A percentile compares a stretch with the other conserved stretches of the same genome.
Conservation (phyloP, 1,284 basidiomycete genomes). For the Pholiota adiposa region DNA sequence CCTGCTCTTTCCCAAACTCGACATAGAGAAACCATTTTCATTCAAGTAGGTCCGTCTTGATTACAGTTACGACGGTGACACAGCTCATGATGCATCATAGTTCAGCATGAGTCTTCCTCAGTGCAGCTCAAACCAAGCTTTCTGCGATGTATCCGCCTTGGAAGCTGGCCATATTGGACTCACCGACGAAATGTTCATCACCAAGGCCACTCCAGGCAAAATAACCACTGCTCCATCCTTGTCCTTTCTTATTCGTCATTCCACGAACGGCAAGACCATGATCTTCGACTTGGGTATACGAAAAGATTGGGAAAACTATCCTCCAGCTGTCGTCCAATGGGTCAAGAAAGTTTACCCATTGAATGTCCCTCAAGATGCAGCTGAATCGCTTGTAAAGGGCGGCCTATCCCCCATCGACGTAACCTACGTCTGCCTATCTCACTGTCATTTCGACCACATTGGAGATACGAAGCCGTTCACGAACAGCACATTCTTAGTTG, state of each 20-base stretch:
- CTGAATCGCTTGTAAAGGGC: constrained; percentile 52
- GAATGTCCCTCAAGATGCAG: constrained; percentile 45
- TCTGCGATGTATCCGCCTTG: constrained; percentile 53
- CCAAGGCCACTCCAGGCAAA: constrained; percentile 34
- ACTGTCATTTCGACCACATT: constrained; percentile 49
- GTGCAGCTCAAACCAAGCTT: constrained; percentile 42
- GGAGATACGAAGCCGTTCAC: constrained; percentile 51
- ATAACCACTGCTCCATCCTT: constrained; percentile 43
- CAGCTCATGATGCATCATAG: neutral
- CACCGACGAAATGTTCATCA: constrained; percentile 41
- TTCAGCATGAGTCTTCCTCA: constrained; percentile 35
- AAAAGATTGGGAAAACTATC: constrained; percentile 47
- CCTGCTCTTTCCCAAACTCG: neutral
- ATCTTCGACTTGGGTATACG: constrained; percentile 60
- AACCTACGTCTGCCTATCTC: constrained; percentile 51
- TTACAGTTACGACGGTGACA: no score
- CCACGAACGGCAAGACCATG: constrained; percentile 39
- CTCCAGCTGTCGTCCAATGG: constrained; percentile 36
- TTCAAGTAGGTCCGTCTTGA: neutral
- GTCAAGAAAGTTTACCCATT: constrained; percentile 34
- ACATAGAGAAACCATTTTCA: neutral
- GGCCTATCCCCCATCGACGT: constrained; percentile 46
- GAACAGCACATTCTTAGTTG: constrained; percentile 52
- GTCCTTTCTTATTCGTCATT: constrained; percentile 54
- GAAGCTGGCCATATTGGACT: constrained; percentile 48